Evolutionary conservation across 805 yeast genomes (phyloP), one percentile per base, ranked within the genome.

Genomic region (Candida anglica): DNA sequence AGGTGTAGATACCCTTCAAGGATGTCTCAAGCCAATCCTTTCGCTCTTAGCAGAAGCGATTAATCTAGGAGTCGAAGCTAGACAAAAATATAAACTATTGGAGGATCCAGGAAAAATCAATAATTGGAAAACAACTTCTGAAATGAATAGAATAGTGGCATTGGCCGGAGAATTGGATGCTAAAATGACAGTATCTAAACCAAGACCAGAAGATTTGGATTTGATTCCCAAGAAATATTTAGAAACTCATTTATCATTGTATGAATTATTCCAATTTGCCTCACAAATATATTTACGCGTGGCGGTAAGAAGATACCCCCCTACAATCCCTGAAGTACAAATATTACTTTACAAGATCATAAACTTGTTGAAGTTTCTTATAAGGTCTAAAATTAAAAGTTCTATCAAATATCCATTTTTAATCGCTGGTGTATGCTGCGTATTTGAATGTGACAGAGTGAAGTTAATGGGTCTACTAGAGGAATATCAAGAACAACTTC

Each of bases 321-420:
- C 48, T 5, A 23, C 13, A n/a, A 41, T 42, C 11, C 46, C 41
- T 5, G 48, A 44, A 28, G 36, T 44, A n/a, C 44, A 37, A 27
- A 6, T 19, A 15, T 14, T 34, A 5, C 23, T 40, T 5, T 28
- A 25, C 15, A 28, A 36, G 31, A 31, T 27, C 5, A 37, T 35
- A 7, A 19, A 33, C 16, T 17, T 32, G 5, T 24, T 42, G n/a
- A 25, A 22, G 5, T 25, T 26, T 8, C 22, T 42, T 15, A 27
- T 38, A 5, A 27, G 20, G 4, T 26, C 38, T 11, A 14, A 21
- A 14, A 27, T 41, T 5, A 39, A 29, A 15, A 30, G 28, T 15
- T 48, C 61, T 15, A 34, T 67, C 8, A 60, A 73, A n/a, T 56
- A 67, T 32, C 64, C 73, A 3, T 46, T 69, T 46, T 42, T 69